These are phyloP conservation scores for Bolboschoenus planiculmis DNA, from an alignment of 176 grass and related monocot genomes.

Conservation along the genomic window DNA sequence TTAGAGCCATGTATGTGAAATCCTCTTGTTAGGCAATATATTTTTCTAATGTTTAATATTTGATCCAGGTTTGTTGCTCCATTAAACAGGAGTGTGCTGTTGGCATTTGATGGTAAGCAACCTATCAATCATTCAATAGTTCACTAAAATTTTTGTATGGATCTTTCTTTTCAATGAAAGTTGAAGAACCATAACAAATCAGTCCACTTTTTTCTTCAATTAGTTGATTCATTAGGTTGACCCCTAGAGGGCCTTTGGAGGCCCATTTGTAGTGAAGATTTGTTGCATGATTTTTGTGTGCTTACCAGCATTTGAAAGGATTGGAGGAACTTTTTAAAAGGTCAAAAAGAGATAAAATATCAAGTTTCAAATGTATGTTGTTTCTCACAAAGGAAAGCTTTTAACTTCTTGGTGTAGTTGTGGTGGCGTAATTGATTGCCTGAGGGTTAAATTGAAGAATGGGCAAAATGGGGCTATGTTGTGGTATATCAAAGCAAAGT, in stretches of 20 bases:
- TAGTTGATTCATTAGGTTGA: background rate
- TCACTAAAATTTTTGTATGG: background rate
- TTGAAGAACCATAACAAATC: slow-evolving; percentile 8
- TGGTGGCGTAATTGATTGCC: background rate
- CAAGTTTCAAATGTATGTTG: background rate
- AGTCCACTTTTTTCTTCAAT: background rate
- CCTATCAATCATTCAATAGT: background rate
- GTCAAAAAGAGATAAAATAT: background rate
- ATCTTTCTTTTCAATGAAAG: background rate
- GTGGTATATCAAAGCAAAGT: background rate
- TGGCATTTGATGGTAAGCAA: slow-evolving; percentile 17
- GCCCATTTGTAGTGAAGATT: background rate
- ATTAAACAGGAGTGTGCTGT: slow-evolving; percentile 35
- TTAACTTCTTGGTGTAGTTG: background rate
- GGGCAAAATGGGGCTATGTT: background rate
- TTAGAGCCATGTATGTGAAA: slow-evolving; percentile 28
- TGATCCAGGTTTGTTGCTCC: slow-evolving; percentile 68
- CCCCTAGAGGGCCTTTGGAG: background rate
- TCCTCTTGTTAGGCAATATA: slow-evolving; percentile 24
- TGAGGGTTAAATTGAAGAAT: background rate
- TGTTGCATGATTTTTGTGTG: background rate
- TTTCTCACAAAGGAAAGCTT: background rate
- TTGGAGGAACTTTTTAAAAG: background rate
- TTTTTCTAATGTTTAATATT: slow-evolving; percentile 49
- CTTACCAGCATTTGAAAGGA: background rate